These are phyloP conservation scores for Petunia secreta DNA, from an alignment of 257 asterid species.

Conservation along the genomic window DNA sequence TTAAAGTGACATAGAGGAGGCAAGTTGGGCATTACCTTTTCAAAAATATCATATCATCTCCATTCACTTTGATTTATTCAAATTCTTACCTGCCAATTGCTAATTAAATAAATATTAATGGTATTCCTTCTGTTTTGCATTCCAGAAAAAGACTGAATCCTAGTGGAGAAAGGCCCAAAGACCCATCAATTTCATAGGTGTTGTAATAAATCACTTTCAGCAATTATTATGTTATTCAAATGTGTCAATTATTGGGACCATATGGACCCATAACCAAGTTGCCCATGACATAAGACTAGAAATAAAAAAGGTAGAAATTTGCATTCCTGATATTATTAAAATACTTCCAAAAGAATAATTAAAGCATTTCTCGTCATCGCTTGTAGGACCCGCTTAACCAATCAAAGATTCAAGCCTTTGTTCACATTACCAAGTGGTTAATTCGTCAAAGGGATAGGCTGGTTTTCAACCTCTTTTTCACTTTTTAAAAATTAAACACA, in stretches of 20 bases:
- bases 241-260: slow-evolving; percentile 35
- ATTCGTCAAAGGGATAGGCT: background rate
- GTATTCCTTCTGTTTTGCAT: background rate
- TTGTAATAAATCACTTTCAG: slow-evolving; percentile 27
- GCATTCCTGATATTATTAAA: background rate
- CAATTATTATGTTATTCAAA: slow-evolving; percentile 22
- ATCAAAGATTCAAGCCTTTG: background rate
- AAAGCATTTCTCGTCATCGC: background rate
- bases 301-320: background rate
- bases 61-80: background rate
- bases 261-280: background rate
- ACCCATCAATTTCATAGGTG: background rate
- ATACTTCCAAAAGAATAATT: slow-evolving; percentile 14
- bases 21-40: background rate
- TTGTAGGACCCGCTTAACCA: background rate
- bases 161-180: background rate
- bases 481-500: background rate
- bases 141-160: background rate
- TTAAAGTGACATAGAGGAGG: background rate
- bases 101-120: no score
- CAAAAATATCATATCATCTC: background rate
- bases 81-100: background rate
- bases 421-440: background rate
- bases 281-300: background rate
- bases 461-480: background rate